A percentile compares a stretch with the other conserved stretches of the same genome.
These are phyloP conservation scores for Arachnomyces sp. DNA, from an alignment of 2,329 filamentous ascomycete genomes.

Conservation along the genomic window DNA sequence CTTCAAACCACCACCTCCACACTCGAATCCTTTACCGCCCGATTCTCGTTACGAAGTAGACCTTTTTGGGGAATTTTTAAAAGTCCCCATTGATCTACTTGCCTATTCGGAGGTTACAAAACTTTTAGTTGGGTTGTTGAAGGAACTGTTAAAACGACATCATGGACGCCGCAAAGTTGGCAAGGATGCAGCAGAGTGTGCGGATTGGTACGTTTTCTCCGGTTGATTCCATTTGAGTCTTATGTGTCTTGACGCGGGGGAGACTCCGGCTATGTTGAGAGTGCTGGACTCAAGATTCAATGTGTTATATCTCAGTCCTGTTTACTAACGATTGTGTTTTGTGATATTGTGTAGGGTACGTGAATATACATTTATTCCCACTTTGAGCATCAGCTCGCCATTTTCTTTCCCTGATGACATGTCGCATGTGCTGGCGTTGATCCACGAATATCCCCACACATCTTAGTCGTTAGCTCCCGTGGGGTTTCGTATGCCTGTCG, in stretches of 20 bases:
- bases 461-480: background rate
- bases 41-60: too few species aligned
- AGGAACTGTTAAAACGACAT: slow-evolving; percentile 26
- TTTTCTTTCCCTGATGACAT: background rate
- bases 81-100: slow-evolving; percentile 1
- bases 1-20: too few species aligned
- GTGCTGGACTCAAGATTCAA: background rate
- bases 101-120: slow-evolving; percentile 8
- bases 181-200: slow-evolving; percentile 58
- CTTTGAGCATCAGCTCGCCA: background rate
- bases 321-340: slow-evolving; percentile 12
- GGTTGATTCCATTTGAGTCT: background rate
- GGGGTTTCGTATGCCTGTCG: slow-evolving; percentile 14
- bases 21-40: too few species aligned
- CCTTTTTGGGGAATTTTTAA: background rate
- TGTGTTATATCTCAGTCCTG: background rate
- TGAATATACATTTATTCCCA: slow-evolving; percentile 6
- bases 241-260: background rate
- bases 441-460: slow-evolving; percentile 3
- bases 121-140: slow-evolving; percentile 11
- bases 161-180: slow-evolving; percentile 62
- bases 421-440: background rate
- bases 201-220: slow-evolving; percentile 57
- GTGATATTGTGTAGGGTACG: slow-evolving; percentile 19
- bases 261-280: background rate